Conservation (phyloP, 345 rosid species). For the Salix exigua region DNA sequence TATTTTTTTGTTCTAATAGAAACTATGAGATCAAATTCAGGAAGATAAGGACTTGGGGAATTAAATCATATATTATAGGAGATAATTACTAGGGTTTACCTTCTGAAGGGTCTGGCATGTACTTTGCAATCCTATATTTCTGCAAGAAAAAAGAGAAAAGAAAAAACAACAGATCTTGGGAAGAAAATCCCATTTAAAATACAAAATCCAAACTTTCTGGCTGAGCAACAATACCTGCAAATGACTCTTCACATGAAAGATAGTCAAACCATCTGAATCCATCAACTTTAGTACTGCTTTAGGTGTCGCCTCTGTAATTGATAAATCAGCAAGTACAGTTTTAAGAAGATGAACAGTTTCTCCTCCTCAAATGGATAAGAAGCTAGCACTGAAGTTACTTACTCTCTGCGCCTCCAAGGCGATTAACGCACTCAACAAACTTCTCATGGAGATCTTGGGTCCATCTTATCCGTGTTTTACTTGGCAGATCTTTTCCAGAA, state of each 20-base stretch:
- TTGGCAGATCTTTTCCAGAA: conserved; percentile 17
- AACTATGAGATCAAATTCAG: not conserved
- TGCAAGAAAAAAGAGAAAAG: conserved; percentile 20
- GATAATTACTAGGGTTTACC: conserved; percentile 38
- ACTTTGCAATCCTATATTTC: conserved; percentile 89
- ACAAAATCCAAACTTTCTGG: not conserved
- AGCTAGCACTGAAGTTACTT: conserved; percentile 12
- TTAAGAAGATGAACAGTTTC: not conserved
- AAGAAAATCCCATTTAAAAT: not conserved
- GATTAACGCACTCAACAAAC: conserved; percentile 73
- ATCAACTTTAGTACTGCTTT: conserved; percentile 86
- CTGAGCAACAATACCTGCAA: conserved; percentile 54
- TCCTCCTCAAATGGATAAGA: not conserved
- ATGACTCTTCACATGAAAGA: conserved; percentile 96
- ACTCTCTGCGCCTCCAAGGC: conserved; percentile 86
- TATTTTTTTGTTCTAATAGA: too few relatives aligned
- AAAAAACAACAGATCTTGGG: not conserved
- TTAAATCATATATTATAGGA: conserved; percentile 5
- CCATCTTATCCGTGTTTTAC: conserved; percentile 79
- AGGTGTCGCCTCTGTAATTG: conserved; percentile 71
- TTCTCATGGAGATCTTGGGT: conserved; percentile 84
- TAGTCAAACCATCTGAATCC: conserved; percentile 83
- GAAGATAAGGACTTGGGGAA: not conserved
- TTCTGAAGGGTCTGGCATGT: conserved; percentile 61
- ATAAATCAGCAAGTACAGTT: not conserved